These are phyloP conservation scores for Lineolata rhizophorae DNA, from an alignment of 495 filamentous ascomycete species.

Conservation along the genomic window DNA sequence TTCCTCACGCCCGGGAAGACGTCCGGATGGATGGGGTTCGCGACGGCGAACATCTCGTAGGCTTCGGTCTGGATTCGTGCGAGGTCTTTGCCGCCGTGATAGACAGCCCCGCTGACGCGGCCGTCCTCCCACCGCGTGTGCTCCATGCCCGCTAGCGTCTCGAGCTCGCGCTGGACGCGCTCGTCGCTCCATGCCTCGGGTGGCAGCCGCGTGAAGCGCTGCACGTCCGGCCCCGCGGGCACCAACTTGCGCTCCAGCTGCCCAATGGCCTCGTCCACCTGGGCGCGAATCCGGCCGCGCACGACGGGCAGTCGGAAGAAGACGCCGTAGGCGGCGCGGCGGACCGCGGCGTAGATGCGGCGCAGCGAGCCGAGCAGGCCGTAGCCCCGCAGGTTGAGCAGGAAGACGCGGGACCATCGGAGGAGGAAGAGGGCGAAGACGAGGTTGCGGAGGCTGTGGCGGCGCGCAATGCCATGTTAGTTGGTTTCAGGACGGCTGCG, in stretches of 20 bases:
- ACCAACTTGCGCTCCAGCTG: conserved; percentile 71
- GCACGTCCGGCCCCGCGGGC: conserved; percentile 45
- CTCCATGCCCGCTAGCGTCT: conserved; percentile 59
- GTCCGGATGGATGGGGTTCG: conserved; percentile 98
- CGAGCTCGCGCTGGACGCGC: conserved; percentile 57
- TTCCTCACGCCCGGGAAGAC: conserved; percentile 95
- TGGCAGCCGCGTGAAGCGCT: conserved; percentile 54
- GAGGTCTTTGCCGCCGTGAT: conserved; percentile 77
- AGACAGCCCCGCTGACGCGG: conserved; percentile 82
- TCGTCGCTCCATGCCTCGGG: conserved; percentile 71
- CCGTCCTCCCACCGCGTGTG: conserved; percentile 96
- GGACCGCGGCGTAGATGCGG: conserved; percentile 45
- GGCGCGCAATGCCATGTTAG: too few species aligned
- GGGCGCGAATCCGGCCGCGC: conserved; percentile 55
- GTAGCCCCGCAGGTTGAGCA: conserved; percentile 70
- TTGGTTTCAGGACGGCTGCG: too few species aligned
- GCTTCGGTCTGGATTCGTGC: conserved; percentile 75
- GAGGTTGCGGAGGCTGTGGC: conserved; percentile 54
- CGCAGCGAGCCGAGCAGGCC: conserved; percentile 60
- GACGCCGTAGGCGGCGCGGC: conserved; percentile 54
- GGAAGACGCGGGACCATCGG: conserved; percentile 59
- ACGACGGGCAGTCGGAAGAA: conserved; percentile 76
- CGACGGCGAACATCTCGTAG: conserved; percentile 76
- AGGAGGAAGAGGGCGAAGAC: conserved; percentile 80
- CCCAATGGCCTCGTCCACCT: conserved; percentile 49